Conservation (phyloP, 2,329 filamentous ascomycete genomes). For the Phyllosticta capitalensis region DNA sequence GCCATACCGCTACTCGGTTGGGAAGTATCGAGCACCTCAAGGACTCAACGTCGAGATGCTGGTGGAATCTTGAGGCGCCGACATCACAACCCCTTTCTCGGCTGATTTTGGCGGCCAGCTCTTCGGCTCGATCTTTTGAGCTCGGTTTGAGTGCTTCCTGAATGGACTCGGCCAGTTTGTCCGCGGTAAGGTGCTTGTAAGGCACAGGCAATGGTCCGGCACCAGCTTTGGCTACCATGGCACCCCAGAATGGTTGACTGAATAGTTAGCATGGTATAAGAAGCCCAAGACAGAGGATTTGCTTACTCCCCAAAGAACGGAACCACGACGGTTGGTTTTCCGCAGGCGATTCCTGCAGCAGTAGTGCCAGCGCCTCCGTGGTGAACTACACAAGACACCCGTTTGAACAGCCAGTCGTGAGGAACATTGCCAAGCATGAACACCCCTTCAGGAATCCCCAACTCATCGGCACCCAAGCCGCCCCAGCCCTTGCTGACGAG, state of each 20-base stretch:
- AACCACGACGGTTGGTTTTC: conserved; percentile 71
- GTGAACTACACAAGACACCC: conserved; percentile 73
- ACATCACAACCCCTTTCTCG: conserved; percentile 27
- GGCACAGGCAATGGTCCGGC: conserved; percentile 31
- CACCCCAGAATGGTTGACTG: conserved; percentile 31
- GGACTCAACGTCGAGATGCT: conserved; percentile 29
- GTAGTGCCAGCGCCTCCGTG: conserved; percentile 85
- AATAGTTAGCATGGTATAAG: neutral
- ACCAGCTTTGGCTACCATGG: conserved; percentile 32
- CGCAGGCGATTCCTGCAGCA: conserved; percentile 72
- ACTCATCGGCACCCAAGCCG: conserved; percentile 60
- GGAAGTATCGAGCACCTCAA: conserved; percentile 26
- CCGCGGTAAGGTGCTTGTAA: conserved; percentile 30
- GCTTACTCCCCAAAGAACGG: conserved; percentile 55
- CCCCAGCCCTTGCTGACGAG: conserved; percentile 85
- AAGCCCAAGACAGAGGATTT: neutral
- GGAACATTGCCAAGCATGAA: conserved; percentile 80
- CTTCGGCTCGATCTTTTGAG: conserved; percentile 26
- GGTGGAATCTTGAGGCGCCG: conserved; percentile 30
- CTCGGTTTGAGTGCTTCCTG: conserved; percentile 29
- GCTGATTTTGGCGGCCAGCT: conserved; percentile 28
- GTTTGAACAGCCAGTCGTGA: conserved; percentile 82
- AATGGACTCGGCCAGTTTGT: conserved; percentile 29
- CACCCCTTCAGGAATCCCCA: conserved; percentile 60
- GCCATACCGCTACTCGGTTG: conserved; percentile 28